Evolutionary conservation across 2,329 filamentous ascomycete genomes (phyloP), one percentile per base, ranked within the genome.

Genomic region (Sclerotinia minor): DNA sequence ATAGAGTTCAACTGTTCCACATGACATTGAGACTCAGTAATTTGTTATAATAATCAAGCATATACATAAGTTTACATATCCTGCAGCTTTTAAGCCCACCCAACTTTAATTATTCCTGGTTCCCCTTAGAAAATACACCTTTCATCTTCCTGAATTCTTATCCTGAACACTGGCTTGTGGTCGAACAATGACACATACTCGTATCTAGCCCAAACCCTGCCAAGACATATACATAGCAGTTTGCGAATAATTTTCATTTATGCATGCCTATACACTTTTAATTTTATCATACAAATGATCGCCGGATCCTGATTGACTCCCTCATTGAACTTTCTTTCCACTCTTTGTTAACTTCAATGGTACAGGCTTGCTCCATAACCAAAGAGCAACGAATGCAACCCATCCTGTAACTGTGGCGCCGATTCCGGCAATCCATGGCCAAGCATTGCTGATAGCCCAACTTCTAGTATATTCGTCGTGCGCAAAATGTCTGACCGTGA

Each of bases 401-500:
- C 94, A 99, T 9, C 93, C 95, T 15, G 83, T 83, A 67, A 97
- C 86, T 2, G 96, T 97, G 61, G 89, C 89, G 77, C 86, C 91
- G 69, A 98, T 91, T 69, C 95, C 94, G 0, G 89, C 85, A 76
- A 99, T 92, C 92, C 94, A 98, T 15, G 94, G 92, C 92, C 92
- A 98, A 3, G 93, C 94, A 53, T 89, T 94, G 70, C 86, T 92
- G 78, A 99, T 99, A 77, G 85, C 87, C 82, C 88, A 98, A 79
- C 92, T 96, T 75, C 95, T 87, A 44, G 93, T 92, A 87, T 91
- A 99, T 83, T 99, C 95, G 78, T 99, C 89, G 83, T 99, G 95
- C 9, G 95, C 95, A 81, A 97, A 95, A 82, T 99, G 95, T 58
- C 95, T 87, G 44, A 99, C 92, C 0, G 94, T 96, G 65, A 98